phyloP scores from a whole-genome alignment of 306 rosid genomes.

The Hippophae rhamnoides region DNA sequence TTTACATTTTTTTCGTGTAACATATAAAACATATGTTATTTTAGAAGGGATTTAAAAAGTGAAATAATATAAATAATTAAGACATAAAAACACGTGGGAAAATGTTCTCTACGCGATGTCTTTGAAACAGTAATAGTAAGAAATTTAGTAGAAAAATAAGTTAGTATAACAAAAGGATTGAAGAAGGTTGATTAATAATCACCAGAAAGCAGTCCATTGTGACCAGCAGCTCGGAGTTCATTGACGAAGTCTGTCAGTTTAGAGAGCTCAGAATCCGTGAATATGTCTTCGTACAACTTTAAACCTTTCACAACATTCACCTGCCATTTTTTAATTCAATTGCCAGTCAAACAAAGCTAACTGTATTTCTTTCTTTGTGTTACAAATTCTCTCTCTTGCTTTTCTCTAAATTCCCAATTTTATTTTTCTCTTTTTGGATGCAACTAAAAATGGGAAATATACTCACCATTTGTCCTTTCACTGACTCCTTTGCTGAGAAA shows the following conservation, averaged over 20 bases:
- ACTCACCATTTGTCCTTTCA: no score
- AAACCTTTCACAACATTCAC: conserved; percentile 96
- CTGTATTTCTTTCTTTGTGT: background rate
- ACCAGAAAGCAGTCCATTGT: conserved; percentile 88
- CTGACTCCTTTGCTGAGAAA: no score
- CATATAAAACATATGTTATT: no score
- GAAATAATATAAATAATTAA: no score
- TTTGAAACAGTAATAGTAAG: background rate
- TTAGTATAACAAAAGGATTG: background rate
- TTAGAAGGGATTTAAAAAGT: no score
- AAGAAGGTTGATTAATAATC: background rate
- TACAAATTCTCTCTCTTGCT: no score
- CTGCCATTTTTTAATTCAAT: conserved; percentile 38
- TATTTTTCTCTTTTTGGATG: no score
- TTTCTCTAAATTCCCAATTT: no score
- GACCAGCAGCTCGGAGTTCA: conserved; percentile 73
- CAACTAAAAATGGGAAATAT: no score
- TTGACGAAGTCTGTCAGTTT: conserved; percentile 60
- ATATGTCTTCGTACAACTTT: conserved; percentile 72
- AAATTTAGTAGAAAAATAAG: background rate
- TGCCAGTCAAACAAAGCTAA: conserved; percentile 18
- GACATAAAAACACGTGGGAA: no score
- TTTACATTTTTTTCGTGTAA: no score
- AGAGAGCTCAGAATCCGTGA: conserved; percentile 60
- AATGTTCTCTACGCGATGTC: no score